phyloP scores from a whole-genome alignment of 78 protist species.

The Dictyostelium capitatum region DNA sequence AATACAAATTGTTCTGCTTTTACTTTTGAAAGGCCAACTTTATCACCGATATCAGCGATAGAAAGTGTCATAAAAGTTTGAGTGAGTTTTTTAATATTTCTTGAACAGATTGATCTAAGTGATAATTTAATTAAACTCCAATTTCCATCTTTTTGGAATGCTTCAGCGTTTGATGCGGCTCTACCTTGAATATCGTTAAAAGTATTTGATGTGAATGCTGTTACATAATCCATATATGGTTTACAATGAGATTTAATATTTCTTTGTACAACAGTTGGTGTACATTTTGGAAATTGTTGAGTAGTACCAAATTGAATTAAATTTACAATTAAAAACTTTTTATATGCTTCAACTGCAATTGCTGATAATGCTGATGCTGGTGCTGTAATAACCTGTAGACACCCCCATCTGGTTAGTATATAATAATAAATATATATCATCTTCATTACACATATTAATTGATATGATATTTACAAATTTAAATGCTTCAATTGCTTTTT shows the following conservation, averaged over 20 bases:
- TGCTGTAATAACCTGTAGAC: constrained; percentile 69
- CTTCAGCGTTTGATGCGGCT: constrained; percentile 35
- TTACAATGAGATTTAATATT: constrained; percentile 64
- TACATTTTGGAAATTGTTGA: constrained; percentile 71
- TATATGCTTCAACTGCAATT: constrained; percentile 89
- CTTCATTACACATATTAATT: neutral
- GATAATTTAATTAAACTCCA: constrained; percentile 82
- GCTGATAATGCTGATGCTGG: constrained; percentile 88
- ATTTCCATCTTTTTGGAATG: constrained; percentile 84
- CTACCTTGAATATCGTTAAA: constrained; percentile 12
- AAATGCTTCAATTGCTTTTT: constrained; percentile 75
- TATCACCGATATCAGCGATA: constrained; percentile 71
- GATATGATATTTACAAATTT: constrained; percentile 31
- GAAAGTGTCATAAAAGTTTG: constrained; percentile 90
- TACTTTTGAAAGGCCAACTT: constrained; percentile 29
- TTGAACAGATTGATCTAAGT: constrained; percentile 68
- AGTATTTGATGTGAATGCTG: neutral
- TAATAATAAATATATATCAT: neutral
- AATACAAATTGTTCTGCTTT: constrained; percentile 71
- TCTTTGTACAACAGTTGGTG: constrained; percentile 76
- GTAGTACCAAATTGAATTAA: constrained; percentile 74
- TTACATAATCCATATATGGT: constrained; percentile 72
- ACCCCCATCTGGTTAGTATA: too few relatives aligned
- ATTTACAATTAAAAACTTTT: constrained; percentile 79
- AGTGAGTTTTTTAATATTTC: constrained; percentile 86